These are phyloP conservation scores for Alternaria sp. DNA, from an alignment of 2,329 filamentous ascomycete species.

Conservation along the genomic window DNA sequence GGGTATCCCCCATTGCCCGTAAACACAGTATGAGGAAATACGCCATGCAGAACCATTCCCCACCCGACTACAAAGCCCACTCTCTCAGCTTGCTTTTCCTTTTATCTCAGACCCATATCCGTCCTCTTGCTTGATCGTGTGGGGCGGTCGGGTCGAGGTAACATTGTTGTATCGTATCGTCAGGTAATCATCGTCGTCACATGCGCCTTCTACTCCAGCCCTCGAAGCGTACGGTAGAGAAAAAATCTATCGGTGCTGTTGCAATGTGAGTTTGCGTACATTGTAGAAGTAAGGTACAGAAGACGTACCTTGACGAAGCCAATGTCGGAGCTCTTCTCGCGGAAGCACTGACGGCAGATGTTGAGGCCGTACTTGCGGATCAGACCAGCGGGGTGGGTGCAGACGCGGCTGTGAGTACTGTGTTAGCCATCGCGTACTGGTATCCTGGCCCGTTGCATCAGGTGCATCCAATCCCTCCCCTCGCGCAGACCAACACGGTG, in stretches of 20 bases:
- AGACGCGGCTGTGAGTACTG: conserved; percentile 68
- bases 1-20: conserved; percentile 20
- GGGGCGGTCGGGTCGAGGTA: conserved; percentile 17
- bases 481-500: conserved; percentile 27
- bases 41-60: conserved; percentile 34
- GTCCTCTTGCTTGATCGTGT: conserved; percentile 1
- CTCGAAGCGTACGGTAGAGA: conserved; percentile 13
- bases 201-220: conserved; percentile 39
- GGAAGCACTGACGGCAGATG: conserved; percentile 75
- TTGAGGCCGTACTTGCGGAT: conserved; percentile 99
- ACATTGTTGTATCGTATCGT: conserved; percentile 26
- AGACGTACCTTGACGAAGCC: conserved; percentile 69
- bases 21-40: conserved; percentile 18
- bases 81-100: conserved; percentile 4
- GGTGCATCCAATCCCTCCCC: conserved; percentile 1
- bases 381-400: conserved; percentile 96
- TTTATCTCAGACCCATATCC: background rate
- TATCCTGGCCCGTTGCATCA: background rate
- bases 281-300: background rate
- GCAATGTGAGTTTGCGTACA: conserved; percentile 14
- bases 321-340: conserved; percentile 71
- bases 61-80: conserved; percentile 15
- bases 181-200: conserved; percentile 38
- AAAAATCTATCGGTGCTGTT: conserved; percentile 45
- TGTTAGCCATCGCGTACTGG: conserved; percentile 32